These are phyloP conservation scores for Termitomyces sp. DNA, from an alignment of 768 basidiomycete species.

Conservation along the genomic window DNA sequence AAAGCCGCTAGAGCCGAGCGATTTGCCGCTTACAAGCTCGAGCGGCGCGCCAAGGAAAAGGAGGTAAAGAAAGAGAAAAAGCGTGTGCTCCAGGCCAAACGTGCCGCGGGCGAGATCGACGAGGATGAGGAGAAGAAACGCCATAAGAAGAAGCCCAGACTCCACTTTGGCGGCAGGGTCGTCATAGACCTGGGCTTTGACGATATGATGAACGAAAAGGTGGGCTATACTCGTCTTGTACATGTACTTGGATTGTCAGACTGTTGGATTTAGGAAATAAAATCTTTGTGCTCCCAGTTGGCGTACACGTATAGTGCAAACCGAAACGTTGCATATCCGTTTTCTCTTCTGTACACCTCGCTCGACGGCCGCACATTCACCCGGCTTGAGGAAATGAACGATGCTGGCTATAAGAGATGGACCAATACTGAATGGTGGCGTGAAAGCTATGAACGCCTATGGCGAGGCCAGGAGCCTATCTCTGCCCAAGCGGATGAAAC, in stretches of 20 bases:
- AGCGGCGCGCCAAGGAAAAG: conserved; percentile 73
- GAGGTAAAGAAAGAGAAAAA: conserved; percentile 73
- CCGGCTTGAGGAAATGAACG: conserved; percentile 57
- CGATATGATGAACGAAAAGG: conserved; percentile 89
- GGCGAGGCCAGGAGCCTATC: conserved; percentile 28
- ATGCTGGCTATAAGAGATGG: conserved; percentile 78
- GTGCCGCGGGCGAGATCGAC: conserved; percentile 59
- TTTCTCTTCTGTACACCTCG: conserved; percentile 76
- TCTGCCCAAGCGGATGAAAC: not conserved
- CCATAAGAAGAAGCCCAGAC: conserved; percentile 33
- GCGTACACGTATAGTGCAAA: conserved; percentile 91
- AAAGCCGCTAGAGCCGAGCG: conserved; percentile 66
- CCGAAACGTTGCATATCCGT: conserved; percentile 62
- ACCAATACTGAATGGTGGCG: conserved; percentile 77
- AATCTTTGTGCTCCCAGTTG: conserved; percentile 83
- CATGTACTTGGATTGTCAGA: conserved; percentile 11
- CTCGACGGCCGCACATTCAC: conserved; percentile 64
- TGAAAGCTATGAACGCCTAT: conserved; percentile 66
- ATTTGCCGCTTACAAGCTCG: conserved; percentile 60
- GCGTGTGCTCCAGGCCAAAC: conserved; percentile 49
- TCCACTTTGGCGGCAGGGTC: conserved; percentile 56
- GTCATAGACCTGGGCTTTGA: conserved; percentile 92
- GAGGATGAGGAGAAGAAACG: conserved; percentile 34
- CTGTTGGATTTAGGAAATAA: conserved; percentile 64
- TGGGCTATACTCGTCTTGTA: conserved; percentile 29